Base-by-base conservation (phyloP, 345 rosid species). In the Camelina laxa region DNA sequence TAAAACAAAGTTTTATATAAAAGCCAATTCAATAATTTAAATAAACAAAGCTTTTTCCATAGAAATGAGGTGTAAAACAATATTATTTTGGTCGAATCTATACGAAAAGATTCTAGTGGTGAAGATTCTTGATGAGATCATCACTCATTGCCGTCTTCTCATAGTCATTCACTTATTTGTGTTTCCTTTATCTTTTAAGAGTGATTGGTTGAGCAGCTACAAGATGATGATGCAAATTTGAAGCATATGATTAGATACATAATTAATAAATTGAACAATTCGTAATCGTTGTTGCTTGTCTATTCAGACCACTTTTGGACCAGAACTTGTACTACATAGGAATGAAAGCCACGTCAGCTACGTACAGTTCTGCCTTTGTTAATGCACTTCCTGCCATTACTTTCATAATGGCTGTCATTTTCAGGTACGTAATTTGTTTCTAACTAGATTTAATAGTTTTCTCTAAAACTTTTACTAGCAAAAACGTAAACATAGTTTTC, bases 321-420 rank as follows among this genome's bases (percentile, higher is more conserved):
- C 97, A 91, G 82, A 94, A 94, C 71, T 49, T 91, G 22, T 94
- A 87, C 77, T 88, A 82, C 73, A 36, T 87, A 63, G 99, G 99
- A 41, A 82, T 94, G 97, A 85, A 91, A 80, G 77, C 80, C 82
- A 91, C 99, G 17, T 84, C 96, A 0, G 97, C 99, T 49, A 95
- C 98, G 33, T 91, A 87, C 72, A 77, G 91, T 63, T 85, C 97
- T 0, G 92, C 96, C 12, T 75, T 80, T 12, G 72, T 80, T 74
- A 95, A 91, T 71, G 70, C 85, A 80, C 95, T 95, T 67, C 97
- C 99, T 0, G 99, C 99, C 36, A 22, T 91, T 45, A 92, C 99
- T 55, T 90, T 95, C 79, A 76, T 90, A 30, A 21, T 95, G 91
- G 97, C 99, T 6, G 70, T 94, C 72, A 82, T 89, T 76, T 91